Evolutionary conservation across 2,329 filamentous ascomycete species (phyloP), one percentile per base, ranked within the genome.

Genomic region (Nigrospora sphaerica): DNA sequence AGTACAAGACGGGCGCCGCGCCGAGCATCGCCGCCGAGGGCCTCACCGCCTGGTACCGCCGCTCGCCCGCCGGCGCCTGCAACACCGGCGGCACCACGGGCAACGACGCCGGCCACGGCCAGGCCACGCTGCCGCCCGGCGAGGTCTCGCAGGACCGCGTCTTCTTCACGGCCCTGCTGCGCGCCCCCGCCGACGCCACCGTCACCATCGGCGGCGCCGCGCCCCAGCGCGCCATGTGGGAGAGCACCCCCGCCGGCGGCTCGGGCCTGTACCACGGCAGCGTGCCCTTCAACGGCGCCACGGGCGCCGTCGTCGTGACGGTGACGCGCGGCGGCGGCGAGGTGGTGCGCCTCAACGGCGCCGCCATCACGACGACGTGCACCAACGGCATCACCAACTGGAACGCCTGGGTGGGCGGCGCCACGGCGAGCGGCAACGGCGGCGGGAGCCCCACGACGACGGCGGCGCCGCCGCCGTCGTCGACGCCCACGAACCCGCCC

Each of bases 321-420:
- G 14, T 37, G 23, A 28, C 47, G 7, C 51, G 62, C 12, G 46
- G 52, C 28, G 52, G 53, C 14, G 37, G 46, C 17, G 47, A 49
- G 3, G 42, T 61, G n/a, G 51, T 57, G 1, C 45, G 48, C 28
- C 45, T 65, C 35, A 44, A 51, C 10, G 62, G 60, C 1, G 46
- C 47, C 2, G 38, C 52, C 4, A 61, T 65, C 47, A 54, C 50
- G 1, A 52, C 45, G 3, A 42, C 35, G 6, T 65, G 63, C 46
- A 53, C 52, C 23, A 31, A 48, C 19, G 51, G 49, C n/a, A 48
- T 59, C 39, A 54, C 55, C 13, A 68, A 68, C 52, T 67, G 55
- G 51, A 68, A 68, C 53, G 58, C 65, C 6, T 65, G 59, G 57
- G 64, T 67, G 12, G 62, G 61, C n/a, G 57, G 49, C 44, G 49